Evolutionary conservation across 768 basidiomycete species (phyloP), one percentile per base, ranked within the genome.

Genomic region (Kwoniella europaea): DNA sequence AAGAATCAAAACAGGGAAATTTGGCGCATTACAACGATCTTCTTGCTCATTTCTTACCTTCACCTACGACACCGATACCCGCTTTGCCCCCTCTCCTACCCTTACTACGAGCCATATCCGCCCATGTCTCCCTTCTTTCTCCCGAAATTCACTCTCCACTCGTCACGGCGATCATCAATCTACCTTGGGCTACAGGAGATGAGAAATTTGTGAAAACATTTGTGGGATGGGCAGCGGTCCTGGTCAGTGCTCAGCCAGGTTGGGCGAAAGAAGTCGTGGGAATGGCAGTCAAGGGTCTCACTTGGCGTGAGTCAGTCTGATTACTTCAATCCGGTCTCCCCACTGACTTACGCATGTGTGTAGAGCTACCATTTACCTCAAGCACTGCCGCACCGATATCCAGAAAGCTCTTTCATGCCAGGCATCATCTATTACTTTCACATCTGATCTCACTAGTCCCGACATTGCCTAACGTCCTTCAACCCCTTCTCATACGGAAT

Each of bases 101-200:
- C 77, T 86, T 63, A 89, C 87, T 99, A 41, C 86, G 90, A 41
- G 92, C 94, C 0, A 87, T 99, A 29, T 91, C 93, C 0, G 93
- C 98, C 78, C 92, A 94, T 70, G 93, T 98, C 65, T 95, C 94
- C 27, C 88, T 92, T 53, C 86, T 99, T 42, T 74, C 79, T 20
- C 94, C 94, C 75, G 89, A 89, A 60, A 86, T 88, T 10, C 95
- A 98, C 80, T 86, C 89, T 16, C 81, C 89, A 0, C 88, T 99
- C 41, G 90, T 98, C 46, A 89, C 94, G 71, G 93, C 94, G 15
- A 88, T 98, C 68, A 86, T 98, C 54, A 87, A 87, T 71, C 87
- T 98, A 79, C 93, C 94, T 13, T 99, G 97, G 97, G 90, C 92
- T 16, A 92, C 90, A n/a, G 82, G 83, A 29, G 94, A 96, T 79